Evolutionary conservation across 164 flowering plant species (phyloP).

Genomic region (Cinnamomum micranthum): DNA sequence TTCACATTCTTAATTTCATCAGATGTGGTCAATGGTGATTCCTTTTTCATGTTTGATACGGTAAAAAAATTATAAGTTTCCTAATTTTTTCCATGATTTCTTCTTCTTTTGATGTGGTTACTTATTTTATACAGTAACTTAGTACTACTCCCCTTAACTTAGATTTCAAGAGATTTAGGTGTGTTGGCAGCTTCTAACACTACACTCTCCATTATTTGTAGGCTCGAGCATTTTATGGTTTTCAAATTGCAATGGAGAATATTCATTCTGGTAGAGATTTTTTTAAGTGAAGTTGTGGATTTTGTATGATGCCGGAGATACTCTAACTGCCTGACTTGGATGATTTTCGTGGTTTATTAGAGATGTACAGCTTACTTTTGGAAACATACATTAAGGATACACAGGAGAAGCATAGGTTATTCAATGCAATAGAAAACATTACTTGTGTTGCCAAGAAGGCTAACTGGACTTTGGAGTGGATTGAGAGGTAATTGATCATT

Average conservation of each 20-base stretch:
- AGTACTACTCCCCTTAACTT: too few species aligned
- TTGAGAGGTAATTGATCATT: slow-evolving; percentile 39
- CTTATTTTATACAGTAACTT: too few species aligned
- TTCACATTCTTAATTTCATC: too few species aligned
- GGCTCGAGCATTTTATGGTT: slow-evolving; percentile 86
- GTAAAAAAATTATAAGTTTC: too few species aligned
- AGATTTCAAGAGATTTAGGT: too few species aligned
- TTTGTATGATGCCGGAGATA: background rate
- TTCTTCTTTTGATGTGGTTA: too few species aligned
- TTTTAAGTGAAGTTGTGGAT: slow-evolving; percentile 5
- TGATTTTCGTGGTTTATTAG: slow-evolving; percentile 28
- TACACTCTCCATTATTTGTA: slow-evolving; percentile 10
- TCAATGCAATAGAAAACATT: slow-evolving; percentile 73
- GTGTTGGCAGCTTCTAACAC: background rate
- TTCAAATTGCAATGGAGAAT: slow-evolving; percentile 88
- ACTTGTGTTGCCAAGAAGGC: slow-evolving; percentile 73
- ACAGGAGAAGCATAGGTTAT: slow-evolving; percentile 63
- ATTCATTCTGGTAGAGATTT: slow-evolving; percentile 71
- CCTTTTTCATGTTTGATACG: too few species aligned
- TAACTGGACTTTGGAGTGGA: slow-evolving; percentile 83
- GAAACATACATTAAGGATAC: slow-evolving; percentile 84
- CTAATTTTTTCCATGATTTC: too few species aligned
- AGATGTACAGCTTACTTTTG: slow-evolving; percentile 90
- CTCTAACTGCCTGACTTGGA: background rate
- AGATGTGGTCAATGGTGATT: too few species aligned